Percentiles rank a stretch among this genome's conserved stretches.
Evolutionary conservation across 768 basidiomycete species (phyloP).

Genomic region (Naematelia encephala): DNA sequence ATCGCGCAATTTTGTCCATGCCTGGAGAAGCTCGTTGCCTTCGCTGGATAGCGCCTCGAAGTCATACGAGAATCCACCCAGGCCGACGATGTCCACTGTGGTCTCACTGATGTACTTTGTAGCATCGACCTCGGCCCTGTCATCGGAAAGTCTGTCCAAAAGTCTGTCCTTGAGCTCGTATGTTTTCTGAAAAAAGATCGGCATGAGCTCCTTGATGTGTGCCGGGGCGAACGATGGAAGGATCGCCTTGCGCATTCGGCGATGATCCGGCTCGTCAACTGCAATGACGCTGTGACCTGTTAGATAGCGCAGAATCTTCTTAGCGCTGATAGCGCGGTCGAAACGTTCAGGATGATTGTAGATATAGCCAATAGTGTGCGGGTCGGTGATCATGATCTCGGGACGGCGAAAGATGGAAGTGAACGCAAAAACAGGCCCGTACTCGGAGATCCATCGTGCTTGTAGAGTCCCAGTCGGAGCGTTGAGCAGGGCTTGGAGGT

Average conservation of each 20-base stretch:
- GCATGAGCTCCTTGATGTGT: not conserved
- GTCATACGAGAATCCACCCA: slow-evolving; percentile 67
- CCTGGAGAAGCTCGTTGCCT: slow-evolving; percentile 78
- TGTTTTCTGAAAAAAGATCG: slow-evolving; percentile 1
- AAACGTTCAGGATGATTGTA: not conserved
- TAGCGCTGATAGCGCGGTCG: not conserved
- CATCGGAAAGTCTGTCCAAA: not conserved
- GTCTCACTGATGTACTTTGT: slow-evolving; percentile 52
- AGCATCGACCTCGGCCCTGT: not conserved
- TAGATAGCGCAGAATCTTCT: not conserved
- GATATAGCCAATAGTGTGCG: not conserved
- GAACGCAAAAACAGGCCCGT: not conserved
- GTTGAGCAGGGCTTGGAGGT: not conserved
- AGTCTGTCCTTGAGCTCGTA: not conserved
- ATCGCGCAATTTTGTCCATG: slow-evolving; percentile 49
- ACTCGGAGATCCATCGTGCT: not conserved
- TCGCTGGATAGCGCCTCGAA: slow-evolving; percentile 79
- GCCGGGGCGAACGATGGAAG: not conserved
- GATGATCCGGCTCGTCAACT: not conserved
- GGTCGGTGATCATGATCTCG: not conserved
- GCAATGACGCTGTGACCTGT: not conserved
- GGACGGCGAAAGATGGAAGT: slow-evolving; percentile 2
- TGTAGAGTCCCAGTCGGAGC: not conserved
- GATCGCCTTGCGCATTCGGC: not conserved
- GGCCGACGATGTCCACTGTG: slow-evolving; percentile 70